phyloP scores from a whole-genome alignment of 1,139 yeast genomes.

The Diutina ranongensis region DNA sequence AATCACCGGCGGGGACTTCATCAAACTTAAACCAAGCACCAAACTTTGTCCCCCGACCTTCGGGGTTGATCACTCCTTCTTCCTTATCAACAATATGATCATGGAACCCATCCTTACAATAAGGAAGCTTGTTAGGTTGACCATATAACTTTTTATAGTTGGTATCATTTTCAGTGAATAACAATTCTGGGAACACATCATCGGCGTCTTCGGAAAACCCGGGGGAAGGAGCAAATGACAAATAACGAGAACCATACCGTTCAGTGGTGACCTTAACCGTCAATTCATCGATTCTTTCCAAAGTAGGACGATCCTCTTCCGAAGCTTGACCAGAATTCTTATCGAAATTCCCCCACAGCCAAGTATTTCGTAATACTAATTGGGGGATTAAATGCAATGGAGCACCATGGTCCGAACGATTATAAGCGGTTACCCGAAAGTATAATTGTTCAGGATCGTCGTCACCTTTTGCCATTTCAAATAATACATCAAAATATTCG shows the following conservation, averaged over 20 bases:
- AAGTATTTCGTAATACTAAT: conserved; percentile 76
- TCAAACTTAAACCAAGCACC: conserved; percentile 79
- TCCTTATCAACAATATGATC: conserved; percentile 61
- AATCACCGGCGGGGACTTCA: conserved; percentile 77
- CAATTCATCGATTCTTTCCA: conserved; percentile 30
- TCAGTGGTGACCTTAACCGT: conserved; percentile 53
- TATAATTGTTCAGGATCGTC: conserved; percentile 71
- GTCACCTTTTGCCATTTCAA: conserved; percentile 84
- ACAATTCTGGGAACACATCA: conserved; percentile 63
- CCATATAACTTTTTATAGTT: conserved; percentile 58
- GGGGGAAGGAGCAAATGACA: conserved; percentile 84
- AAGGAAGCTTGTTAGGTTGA: conserved; percentile 45
- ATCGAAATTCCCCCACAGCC: conserved; percentile 69
- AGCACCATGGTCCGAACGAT: conserved; percentile 73
- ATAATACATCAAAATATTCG: conserved; percentile 80
- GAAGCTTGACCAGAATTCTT: conserved; percentile 1
- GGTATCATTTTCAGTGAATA: conserved; percentile 88
- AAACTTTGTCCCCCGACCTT: conserved; percentile 40
- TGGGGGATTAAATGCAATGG: conserved; percentile 86
- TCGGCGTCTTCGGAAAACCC: conserved; percentile 47
- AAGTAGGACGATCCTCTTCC: conserved; percentile 34
- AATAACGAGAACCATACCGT: conserved; percentile 59
- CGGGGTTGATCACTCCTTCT: conserved; percentile 56
- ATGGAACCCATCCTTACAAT: conserved; percentile 86
- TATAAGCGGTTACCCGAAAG: conserved; percentile 84